Conservation (phyloP, 306 rosid genomes). For the Dryas octopetala region DNA sequence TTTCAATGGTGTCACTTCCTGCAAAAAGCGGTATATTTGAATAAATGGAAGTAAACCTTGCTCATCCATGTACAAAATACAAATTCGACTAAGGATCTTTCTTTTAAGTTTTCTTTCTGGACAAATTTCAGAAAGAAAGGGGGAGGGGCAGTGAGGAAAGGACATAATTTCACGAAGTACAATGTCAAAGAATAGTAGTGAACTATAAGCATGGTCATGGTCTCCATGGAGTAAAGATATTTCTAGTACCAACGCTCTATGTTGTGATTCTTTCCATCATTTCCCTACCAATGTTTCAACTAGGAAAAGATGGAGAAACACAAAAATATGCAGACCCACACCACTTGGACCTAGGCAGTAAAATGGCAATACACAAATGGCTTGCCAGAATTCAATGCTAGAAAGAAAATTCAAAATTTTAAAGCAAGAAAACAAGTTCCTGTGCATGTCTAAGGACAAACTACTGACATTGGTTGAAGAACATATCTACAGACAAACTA, state of each 20-base stretch:
- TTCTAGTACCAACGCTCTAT: neutral
- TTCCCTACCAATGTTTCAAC: neutral
- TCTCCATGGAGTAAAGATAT: neutral
- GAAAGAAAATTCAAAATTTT: neutral
- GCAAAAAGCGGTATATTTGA: constrained; percentile 37
- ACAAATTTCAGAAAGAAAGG: neutral
- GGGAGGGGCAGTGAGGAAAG: neutral
- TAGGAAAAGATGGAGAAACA: neutral
- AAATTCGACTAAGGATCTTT: constrained; percentile 7
- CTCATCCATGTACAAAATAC: constrained; percentile 11
- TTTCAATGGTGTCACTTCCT: constrained; percentile 96
- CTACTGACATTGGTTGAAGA: neutral
- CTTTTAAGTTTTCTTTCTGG: constrained; percentile 8
- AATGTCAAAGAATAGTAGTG: neutral
- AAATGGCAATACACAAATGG: neutral
- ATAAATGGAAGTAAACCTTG: constrained; percentile 15
- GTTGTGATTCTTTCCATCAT: neutral
- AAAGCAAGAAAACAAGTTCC: neutral
- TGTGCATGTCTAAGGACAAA: neutral
- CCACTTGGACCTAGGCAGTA: neutral
- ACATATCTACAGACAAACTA: neutral
- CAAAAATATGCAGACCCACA: neutral
- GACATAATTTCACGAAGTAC: neutral
- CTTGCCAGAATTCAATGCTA: neutral
- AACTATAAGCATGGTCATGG: neutral